A percentile compares a stretch with the other conserved stretches of the same genome.
Evolutionary conservation across 805 yeast genomes (phyloP).

Genomic region (Cyberlindnera veronae): DNA sequence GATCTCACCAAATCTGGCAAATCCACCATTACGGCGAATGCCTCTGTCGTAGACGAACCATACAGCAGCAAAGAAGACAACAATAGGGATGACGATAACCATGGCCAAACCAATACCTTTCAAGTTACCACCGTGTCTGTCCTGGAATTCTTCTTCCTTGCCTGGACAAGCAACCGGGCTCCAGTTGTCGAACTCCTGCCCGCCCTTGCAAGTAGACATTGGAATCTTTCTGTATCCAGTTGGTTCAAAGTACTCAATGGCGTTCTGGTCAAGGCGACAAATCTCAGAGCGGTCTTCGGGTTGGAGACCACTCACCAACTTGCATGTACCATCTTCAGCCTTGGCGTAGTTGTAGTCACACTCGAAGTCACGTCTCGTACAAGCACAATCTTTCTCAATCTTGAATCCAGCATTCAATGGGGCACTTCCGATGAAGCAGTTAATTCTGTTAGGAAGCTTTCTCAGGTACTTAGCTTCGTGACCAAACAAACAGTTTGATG

Average conservation of each 20-base stretch:
- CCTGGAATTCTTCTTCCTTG: constrained; percentile 56
- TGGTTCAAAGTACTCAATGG: constrained; percentile 73
- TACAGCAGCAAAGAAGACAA: constrained; percentile 37
- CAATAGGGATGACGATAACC: constrained; percentile 54
- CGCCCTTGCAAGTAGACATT: constrained; percentile 82
- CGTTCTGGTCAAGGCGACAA: constrained; percentile 51
- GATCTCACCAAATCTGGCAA: constrained; percentile 76
- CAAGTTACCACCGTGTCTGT: constrained; percentile 46
- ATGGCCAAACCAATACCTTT: constrained; percentile 51
- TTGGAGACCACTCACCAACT: constrained; percentile 63
- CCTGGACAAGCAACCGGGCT: constrained; percentile 85
- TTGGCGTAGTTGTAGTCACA: constrained; percentile 85
- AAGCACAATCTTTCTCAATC: constrained; percentile 64
- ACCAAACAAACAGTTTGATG: constrained; percentile 65
- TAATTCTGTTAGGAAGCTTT: constrained; percentile 46
- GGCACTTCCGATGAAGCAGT: constrained; percentile 61
- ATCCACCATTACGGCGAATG: constrained; percentile 67
- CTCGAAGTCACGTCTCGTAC: constrained; percentile 86
- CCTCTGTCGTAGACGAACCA: constrained; percentile 67
- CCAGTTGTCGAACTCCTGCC: constrained; percentile 64
- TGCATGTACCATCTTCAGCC: constrained; percentile 79
- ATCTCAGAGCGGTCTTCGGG: constrained; percentile 62
- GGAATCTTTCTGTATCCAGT: constrained; percentile 92
- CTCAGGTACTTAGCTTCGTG: constrained; percentile 60
- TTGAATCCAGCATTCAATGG: constrained; percentile 56